Base-by-base conservation (phyloP, 2,329 filamentous ascomycete genomes). In the Ophiostoma triangulosporum region DNA sequence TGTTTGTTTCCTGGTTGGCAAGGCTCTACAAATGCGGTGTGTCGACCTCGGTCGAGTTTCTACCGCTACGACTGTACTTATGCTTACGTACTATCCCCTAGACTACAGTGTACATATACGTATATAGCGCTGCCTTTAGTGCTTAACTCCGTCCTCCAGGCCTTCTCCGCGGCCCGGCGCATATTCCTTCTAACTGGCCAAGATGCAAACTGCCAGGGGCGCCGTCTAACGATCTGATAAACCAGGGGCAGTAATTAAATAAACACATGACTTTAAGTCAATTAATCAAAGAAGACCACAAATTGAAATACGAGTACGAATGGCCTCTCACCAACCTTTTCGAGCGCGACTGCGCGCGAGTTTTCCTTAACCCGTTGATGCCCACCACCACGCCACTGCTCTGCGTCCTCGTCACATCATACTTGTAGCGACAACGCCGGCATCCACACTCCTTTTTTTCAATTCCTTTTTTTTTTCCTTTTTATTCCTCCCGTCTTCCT, bases 301-400 rank as follows among this genome's bases (percentile, higher is more conserved):
- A 54, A 26, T 45, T 29, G 36, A 20, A 43, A 32, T 55, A 55
- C 54, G 54, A 55, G 45, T 52, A 55, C 54, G 54, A 55, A 27
- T 26, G 22, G 32, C 33, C 36, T 31, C 35, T 31, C 49, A 31
- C 49, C 20, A 48, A 46, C 22, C 36, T 48, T 36, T 48, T 35
- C 33, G 51, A 43, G 38, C 51, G 48, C 31, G 48, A 46, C 36
- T 14, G 24, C 31, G 48, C 49, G 54, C 31, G 46, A 55, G 35
- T 52, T 50, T 55, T 38, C 50, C 14, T 22, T 17, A 26, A 45
- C 36, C 50, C 45, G 36, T 46, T 15, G 26, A 46, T 46, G 43
- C 43, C 43, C 45, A 45, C 48, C 26, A 27, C 17, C 43, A 32
- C 50, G 35, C 46, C 36, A 48, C 40, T 53, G 20, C 11, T 22